Evolutionary conservation across 345 rosid genomes (phyloP), one percentile per base, ranked within the genome.

Genomic region (Euphorbia tirucalli): DNA sequence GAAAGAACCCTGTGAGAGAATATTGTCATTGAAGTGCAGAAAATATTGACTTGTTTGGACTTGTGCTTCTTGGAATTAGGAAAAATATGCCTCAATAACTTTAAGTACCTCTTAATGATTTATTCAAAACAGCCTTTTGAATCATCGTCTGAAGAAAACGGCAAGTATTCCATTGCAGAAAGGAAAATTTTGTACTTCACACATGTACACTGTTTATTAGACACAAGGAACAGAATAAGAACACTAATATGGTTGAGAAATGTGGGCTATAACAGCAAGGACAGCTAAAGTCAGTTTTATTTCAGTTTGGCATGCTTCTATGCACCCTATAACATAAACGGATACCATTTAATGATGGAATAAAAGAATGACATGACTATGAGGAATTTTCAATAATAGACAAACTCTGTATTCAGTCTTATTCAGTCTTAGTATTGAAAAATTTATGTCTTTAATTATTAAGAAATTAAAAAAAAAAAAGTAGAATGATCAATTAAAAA

Each of bases 71-170:
- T 64, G 52, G 65, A 69, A 58, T 41, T 16, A 50, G 64, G 48
- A 56, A 50, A 22, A 49, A 43, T 49, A 61, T n/a, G 74, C 64
- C 46, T 54, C 22, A 68, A 65, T 56, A 71, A 54, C 66, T 44
- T 32, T 57, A 24, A 19, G 22, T 89, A 94, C 97, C 97, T 94
- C 87, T 90, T 92, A 71, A 92, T 85, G 78, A 92, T 94, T 85
- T 94, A 97, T 86, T 94, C 96, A 74, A 94, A 94, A 83, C 90
- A 89, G 73, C 96, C 98, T 82, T 87, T 86, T 11, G 87, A 86
- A 61, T 88, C 93, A 83, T 90, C 84, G 58, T 60, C 86, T 4
- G 79, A 79, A 73, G 97, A 88, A 80, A 90, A 92, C 63, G 93
- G 90, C 81, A 95, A 83, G 81, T 87, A 92, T 79, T 86, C 97